Base-by-base conservation (phyloP, 495 filamentous ascomycete genomes). In the Tuber borchii region DNA sequence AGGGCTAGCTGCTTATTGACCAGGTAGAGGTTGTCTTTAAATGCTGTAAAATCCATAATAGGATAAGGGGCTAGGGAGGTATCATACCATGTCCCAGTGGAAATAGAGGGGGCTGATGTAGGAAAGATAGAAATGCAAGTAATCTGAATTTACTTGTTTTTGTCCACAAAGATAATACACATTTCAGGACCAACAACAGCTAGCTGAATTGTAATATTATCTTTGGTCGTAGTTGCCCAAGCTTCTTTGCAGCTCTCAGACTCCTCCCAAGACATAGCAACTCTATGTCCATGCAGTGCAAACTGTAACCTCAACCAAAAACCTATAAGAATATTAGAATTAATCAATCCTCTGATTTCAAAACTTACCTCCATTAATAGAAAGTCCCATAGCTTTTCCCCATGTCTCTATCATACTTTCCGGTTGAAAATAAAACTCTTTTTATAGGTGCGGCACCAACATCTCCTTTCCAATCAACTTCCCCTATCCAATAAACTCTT, bases 161-260 rank as follows among this genome's bases (percentile, higher is more conserved):
- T 14, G 42, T 75, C 39, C 68, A 75, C 22, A 1, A 76, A 44
- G 31, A 65, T 45, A 70, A 78, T 37, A 0, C 19, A 44, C 22
- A 75, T 78, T 3, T 70, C 19, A 19, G 73, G 31, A 8, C 76
- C 76, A 16, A 77, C 46, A 10, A 77, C 61, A 4, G 73, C 46
- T 0, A 43, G 70, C 4, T 20, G 34, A 34, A 70, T 46, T 44
- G 14, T 48, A 0, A 40, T 44, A n/a, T n/a, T n/a, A n/a, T n/a
- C n/a, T n/a, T n/a, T n/a, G n/a, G n/a, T n/a, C n/a, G n/a, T n/a
- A n/a, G n/a, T n/a, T n/a, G n/a, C n/a, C n/a, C n/a, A n/a, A n/a
- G n/a, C n/a, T n/a, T n/a, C n/a, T n/a, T n/a, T n/a, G n/a, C n/a
- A n/a, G n/a, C n/a, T n/a, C n/a, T 69, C n/a, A 56, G 70, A 73